Evolutionary conservation across 1,139 yeast species (phyloP), one percentile per base, ranked within the genome.

Genomic region (Yarrowia galli): DNA sequence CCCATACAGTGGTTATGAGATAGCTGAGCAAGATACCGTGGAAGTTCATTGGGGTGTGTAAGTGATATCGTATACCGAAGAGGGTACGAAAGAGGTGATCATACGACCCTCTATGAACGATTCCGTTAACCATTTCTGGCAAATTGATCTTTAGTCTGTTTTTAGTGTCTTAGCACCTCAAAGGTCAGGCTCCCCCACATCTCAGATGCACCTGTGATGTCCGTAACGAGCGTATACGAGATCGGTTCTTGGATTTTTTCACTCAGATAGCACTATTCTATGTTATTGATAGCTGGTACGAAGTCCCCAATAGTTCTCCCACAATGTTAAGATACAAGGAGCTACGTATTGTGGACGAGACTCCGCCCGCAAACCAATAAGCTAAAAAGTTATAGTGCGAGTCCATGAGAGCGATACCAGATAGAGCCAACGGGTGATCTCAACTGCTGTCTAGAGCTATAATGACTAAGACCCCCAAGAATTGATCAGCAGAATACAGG

Each of bases 181-280:
- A 22, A 36, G 22, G 9, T 22, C 45, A 18, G 45, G 2, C 25
- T 16, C 32, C 60, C 58, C 60, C 60, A 36, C 60, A 53, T 22
- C 32, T 53, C 35, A 22, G 60, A 53, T 10, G 60, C 60, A 38
- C 3, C 45, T 7, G 15, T 15, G 58, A 51, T 35, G 60, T 13
- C n/a, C 22, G 32, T 9, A 25, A 20, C 9, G 48, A 43, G 32
- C 2, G 22, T 42, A 43, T 43, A 43, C 48, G 48, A 43, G 48
- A 18, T 4, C 32, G 9, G 9, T 28, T 28, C 32, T 28, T 6
- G 10, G 32, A 28, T 10, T 28, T 10, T 10, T 28, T 28, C 32
- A 10, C 1, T 3, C 32, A 7, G 4, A 28, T 28, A 28, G 9
- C 9, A 8, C 6, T 10, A 28, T 3, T 28, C 8, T 8, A 28